A percentile compares a stretch with the other conserved stretches of the same genome.
Evolutionary conservation across 345 rosid species (phyloP).

Genomic region (Populus tremula): DNA sequence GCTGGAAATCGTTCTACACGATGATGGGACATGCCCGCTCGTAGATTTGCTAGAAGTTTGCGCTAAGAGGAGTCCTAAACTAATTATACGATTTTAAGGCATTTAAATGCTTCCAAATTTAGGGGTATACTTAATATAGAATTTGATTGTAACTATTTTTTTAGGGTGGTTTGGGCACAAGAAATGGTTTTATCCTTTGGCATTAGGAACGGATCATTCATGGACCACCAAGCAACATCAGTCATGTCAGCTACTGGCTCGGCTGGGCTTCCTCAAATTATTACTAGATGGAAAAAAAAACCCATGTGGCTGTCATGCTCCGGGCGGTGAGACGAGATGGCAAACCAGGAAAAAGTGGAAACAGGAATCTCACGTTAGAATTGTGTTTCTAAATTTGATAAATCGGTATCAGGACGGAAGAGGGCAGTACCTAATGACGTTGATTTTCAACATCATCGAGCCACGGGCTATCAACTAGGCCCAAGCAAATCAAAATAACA

Average conservation of each 20-base stretch:
- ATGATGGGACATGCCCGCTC: background rate
- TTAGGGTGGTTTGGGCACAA: background rate
- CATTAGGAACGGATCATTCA: background rate
- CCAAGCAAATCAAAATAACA: background rate
- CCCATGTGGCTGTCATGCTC: background rate
- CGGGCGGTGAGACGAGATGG: background rate
- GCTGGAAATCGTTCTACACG: background rate
- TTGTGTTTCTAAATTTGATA: background rate
- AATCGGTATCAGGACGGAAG: background rate
- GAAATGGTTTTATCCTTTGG: background rate
- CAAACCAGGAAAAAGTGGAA: background rate
- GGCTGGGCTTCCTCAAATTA: background rate
- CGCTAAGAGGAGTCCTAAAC: background rate
- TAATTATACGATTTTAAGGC: background rate
- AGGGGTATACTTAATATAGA: background rate
- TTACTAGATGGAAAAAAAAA: background rate
- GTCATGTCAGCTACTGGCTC: conserved; percentile 2
- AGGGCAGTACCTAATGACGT: background rate
- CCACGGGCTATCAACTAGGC: background rate
- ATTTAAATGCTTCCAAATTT: background rate
- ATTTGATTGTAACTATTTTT: no score
- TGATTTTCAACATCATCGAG: background rate
- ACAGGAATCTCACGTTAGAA: background rate
- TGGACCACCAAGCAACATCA: background rate
- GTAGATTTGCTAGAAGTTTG: background rate